Evolutionary conservation across 208 protist genomes (phyloP).

Genomic region (Wallacemonas collosoma): DNA sequence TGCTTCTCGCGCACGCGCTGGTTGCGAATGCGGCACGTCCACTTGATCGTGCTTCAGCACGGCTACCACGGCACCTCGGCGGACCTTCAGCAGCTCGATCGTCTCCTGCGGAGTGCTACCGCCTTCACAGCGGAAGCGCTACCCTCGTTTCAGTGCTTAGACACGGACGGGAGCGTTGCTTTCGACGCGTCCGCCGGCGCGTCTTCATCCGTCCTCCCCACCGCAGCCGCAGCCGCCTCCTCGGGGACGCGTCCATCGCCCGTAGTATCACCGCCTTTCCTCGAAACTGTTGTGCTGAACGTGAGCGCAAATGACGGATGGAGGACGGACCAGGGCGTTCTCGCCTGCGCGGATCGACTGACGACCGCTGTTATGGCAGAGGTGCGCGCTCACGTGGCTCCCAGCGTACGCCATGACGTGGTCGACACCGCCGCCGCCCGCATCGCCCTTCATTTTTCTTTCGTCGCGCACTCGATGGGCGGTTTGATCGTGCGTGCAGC

Average conservation of each 20-base stretch:
- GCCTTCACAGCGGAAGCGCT: conserved; percentile 8
- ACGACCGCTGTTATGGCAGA: conserved; percentile 16
- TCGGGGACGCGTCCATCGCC: background rate
- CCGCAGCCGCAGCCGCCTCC: too few relatives aligned
- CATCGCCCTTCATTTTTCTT: conserved; percentile 43
- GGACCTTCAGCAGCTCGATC: conserved; percentile 43
- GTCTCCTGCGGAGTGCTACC: conserved; percentile 1
- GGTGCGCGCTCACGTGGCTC: background rate
- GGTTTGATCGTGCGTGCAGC: conserved; percentile 64
- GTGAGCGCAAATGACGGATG: conserved; percentile 31
- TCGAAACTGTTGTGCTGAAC: conserved; percentile 28
- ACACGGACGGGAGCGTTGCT: conserved; percentile 3
- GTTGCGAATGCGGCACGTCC: conserved; percentile 13
- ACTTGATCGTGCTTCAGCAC: conserved; percentile 67
- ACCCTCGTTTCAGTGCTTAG: conserved; percentile 8
- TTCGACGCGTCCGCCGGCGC: background rate
- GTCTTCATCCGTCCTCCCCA: background rate
- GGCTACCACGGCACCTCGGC: conserved; percentile 48
- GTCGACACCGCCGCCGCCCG: background rate
- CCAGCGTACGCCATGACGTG: background rate
- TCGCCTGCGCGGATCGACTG: conserved; percentile 37
- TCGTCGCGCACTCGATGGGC: conserved; percentile 65
- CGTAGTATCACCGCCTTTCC: background rate
- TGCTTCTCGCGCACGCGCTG: background rate
- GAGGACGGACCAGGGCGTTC: conserved; percentile 42